Evolutionary conservation across 768 basidiomycete genomes (phyloP), one percentile per base, ranked within the genome.

Genomic region (Hygrocybe punicea): DNA sequence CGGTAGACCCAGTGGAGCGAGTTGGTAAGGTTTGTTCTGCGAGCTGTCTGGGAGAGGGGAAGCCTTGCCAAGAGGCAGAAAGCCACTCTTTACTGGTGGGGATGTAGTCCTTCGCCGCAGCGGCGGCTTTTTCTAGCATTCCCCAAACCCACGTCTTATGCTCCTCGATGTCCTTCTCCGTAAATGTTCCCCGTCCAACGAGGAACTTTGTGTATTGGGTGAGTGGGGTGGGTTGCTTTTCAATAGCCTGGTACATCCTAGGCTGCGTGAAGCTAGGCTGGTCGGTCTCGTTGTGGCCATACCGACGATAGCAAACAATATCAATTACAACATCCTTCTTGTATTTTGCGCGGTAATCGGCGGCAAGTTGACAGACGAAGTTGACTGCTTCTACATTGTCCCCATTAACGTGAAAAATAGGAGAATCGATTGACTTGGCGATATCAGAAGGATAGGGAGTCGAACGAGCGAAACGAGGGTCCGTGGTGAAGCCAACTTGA

Each of bases 141-240:
- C 93, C 93, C 94, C 93, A 97, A 3, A 99, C 97, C 97, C 97
- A 99, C 65, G 89, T 91, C 81, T 93, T 93, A 80, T 98, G 97
- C 68, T 98, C 95, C 69, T 96, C 94, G 52, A 98, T 92, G 67
- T 98, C 95, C 73, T 89, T 86, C 71, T 93, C 89, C 33, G 93
- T 95, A 72, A 99, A 99, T 1, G 95, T 93, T 24, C 89, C 88
- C 55, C 97, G 91, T 52, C 86, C 86, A 65, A 91, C 82, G 50
- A 99, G 78, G 77, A 90, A 89, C 68, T 95, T 91, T 60, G 91
- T 84, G 77, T 99, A 99, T 69, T 93, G 84, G 6, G 91, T 89
- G 53, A 98, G 81, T 4, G 94, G 84, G 1, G 95, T 94, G 2
- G 90, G 91, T 73, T 98, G 93, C 65, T 91, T 89, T 75, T 86